A percentile compares a stretch with the other conserved stretches of the same genome.
Evolutionary conservation across 345 rosid genomes (phyloP).

Genomic region (Mangifera indica): DNA sequence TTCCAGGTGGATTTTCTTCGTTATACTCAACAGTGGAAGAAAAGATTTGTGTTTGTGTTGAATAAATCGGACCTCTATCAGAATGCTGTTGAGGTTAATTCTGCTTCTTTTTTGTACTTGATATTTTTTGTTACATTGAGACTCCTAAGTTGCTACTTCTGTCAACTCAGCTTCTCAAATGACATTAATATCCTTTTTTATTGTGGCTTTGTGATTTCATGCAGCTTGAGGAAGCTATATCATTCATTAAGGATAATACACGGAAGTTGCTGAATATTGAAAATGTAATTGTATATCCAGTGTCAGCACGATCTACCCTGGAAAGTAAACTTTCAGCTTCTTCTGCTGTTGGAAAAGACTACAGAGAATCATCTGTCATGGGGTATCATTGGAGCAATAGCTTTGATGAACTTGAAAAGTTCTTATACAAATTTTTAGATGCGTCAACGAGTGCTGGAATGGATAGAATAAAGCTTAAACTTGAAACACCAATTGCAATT

Average conservation of each 20-base stretch:
- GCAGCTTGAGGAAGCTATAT: constrained; percentile 89
- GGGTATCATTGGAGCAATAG: constrained; percentile 54
- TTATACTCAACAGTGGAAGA: constrained; percentile 93
- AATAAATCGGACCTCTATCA: constrained; percentile 90
- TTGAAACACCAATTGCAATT: constrained; percentile 82
- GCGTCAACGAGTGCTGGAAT: constrained; percentile 68
- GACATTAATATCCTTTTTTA: constrained; percentile 7
- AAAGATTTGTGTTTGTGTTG: constrained; percentile 84
- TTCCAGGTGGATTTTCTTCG: constrained; percentile 87
- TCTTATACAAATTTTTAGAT: constrained; percentile 77
- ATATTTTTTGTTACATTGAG: constrained; percentile 1
- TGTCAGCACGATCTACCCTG: constrained; percentile 84
- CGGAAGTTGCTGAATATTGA: constrained; percentile 74
- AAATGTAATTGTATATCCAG: constrained; percentile 67
- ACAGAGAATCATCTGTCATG: constrained; percentile 31
- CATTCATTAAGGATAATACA: constrained; percentile 72
- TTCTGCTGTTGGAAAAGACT: constrained; percentile 44
- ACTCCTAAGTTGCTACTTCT: constrained; percentile 6
- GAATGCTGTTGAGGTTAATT: constrained; percentile 68
- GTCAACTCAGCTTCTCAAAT: constrained; percentile 2
- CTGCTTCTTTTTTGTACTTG: constrained; percentile 16
- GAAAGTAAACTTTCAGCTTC: constrained; percentile 66
- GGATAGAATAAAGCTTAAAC: constrained; percentile 92
- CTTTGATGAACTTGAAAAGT: constrained; percentile 66
- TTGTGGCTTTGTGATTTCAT: constrained; percentile 22